Percentiles rank a stretch among this genome's conserved stretches.
These are phyloP conservation scores for Xylogone sp. DNA, from an alignment of 2,329 filamentous ascomycete genomes.

Conservation along the genomic window DNA sequence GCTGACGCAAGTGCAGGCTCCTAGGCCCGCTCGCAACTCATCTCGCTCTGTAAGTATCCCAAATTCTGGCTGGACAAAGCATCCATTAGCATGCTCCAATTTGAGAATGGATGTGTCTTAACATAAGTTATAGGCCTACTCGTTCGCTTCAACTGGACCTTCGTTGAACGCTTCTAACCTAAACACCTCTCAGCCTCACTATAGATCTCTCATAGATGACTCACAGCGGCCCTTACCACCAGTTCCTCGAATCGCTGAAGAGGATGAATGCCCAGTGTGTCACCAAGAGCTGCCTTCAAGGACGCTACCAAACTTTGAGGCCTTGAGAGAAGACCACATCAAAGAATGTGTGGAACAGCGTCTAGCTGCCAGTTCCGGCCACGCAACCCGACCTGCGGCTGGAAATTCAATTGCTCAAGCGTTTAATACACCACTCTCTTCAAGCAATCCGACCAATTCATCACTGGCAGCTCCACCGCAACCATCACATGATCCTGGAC, in stretches of 20 bases:
- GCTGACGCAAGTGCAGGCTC: not conserved
- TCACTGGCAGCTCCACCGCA: conserved; percentile 1
- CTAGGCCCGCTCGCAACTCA: not conserved
- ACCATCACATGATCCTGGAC: not conserved
- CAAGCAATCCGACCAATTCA: conserved; percentile 16
- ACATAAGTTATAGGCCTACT: not conserved
- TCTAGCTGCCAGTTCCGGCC: conserved; percentile 8
- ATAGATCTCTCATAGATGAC: conserved; percentile 11
- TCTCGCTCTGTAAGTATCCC: not conserved
- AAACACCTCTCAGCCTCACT: conserved; percentile 7
- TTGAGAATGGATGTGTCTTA: not conserved
- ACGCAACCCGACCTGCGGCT: conserved; percentile 6
- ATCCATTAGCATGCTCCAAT: too few species aligned
- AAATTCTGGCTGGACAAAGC: too few species aligned
- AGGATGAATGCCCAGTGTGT: conserved; percentile 78
- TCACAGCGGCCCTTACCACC: conserved; percentile 13
- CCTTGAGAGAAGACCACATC: conserved; percentile 55
- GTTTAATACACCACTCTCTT: conserved; percentile 2
- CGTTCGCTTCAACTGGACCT: not conserved
- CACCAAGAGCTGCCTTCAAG: conserved; percentile 65
- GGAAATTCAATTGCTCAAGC: conserved; percentile 5
- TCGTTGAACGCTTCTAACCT: not conserved
- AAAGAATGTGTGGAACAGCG: conserved; percentile 44
- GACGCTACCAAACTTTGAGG: conserved; percentile 48
- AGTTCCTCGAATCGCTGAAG: conserved; percentile 53